Evolutionary conservation across 108 stramenopile genomes (phyloP), one percentile per base, ranked within the genome.

Genomic region (Pseudonitzschia delicatissima): DNA sequence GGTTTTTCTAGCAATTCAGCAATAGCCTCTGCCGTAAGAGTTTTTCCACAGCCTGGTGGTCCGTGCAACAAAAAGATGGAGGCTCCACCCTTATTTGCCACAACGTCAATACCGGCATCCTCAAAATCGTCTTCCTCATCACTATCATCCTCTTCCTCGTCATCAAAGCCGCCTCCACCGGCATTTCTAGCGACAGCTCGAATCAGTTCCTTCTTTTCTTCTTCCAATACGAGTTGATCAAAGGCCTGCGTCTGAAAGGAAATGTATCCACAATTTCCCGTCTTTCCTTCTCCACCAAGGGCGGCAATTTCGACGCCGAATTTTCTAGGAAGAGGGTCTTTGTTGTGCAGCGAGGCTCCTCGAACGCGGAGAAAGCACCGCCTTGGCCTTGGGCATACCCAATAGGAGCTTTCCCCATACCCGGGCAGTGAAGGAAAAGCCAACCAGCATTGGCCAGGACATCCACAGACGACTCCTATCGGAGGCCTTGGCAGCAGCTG

Each of bases 331-430:
- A 9, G 81, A 80, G 21, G 47, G 47, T 2, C 47, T 18, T 23
- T 48, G 47, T 23, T 48, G 47, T 2, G 47, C 47, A 2, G 23
- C 47, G 4, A 48, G 47, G 13, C 76, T 70, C 13, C 81, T n/a
- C n/a, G n/a, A 59, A n/a, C 65, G 42, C 25, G 79, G 79, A 45
- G 55, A 76, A 68, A 8, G 17, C 49, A n/a, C 25, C 6, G 42
- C 20, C 21, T 66, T 32, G 4, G 69, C n/a, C 55, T 80, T 82
- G 53, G 85, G 85, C 47, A 86, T 69, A 57, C 80, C 76, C n/a
- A 86, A 52, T 23, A 86, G 45, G 6, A 86, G 73, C 37, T 86
- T 86, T 4, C 88, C 88, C 88, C 88, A 90, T 0, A 81, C 73
- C 42, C 85, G 80, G 53, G 77, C 62, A 0, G 84, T 86, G 25